Conservation (phyloP, 352 stramenopile species). For the Phytopythium sindhum region DNA sequence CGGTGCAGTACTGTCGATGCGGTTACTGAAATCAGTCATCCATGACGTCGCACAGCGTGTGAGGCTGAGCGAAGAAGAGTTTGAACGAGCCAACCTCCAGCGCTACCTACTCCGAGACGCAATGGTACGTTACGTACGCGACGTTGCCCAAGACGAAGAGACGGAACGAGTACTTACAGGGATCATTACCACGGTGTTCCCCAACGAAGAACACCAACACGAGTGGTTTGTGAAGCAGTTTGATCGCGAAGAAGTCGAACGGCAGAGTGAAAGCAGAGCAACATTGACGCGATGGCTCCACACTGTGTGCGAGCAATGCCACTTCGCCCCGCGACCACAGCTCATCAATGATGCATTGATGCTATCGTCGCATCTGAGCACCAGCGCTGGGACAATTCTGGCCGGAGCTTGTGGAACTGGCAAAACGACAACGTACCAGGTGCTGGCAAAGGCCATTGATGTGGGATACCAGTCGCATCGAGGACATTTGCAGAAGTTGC, state of each 20-base stretch:
- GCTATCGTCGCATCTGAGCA: slow-evolving; percentile 15
- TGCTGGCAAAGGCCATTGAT: slow-evolving; percentile 25
- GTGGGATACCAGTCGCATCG: neutral
- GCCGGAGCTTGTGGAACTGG: slow-evolving; percentile 24
- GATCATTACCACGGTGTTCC: slow-evolving; percentile 9
- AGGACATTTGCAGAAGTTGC: too few species aligned
- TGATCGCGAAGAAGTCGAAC: slow-evolving; percentile 6
- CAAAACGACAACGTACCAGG: slow-evolving; percentile 33
- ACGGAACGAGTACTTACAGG: neutral
- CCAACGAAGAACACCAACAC: slow-evolving; percentile 3
- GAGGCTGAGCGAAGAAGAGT: slow-evolving; percentile 7
- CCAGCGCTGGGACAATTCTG: slow-evolving; percentile 19
- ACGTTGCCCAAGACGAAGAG: neutral
- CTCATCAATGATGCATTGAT: slow-evolving; percentile 14
- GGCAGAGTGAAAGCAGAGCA: neutral
- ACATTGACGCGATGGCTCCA: slow-evolving; percentile 8
- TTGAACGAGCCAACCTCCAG: slow-evolving; percentile 14
- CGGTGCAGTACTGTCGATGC: slow-evolving; percentile 2
- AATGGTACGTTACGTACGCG: slow-evolving; percentile 5
- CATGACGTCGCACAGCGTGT: slow-evolving; percentile 2
- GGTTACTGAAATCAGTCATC: slow-evolving; percentile 11
- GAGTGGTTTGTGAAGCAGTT: slow-evolving; percentile 28
- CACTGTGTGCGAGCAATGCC: slow-evolving; percentile 11
- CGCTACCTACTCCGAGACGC: slow-evolving; percentile 8
- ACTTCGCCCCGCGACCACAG: slow-evolving; percentile 18